Conservation (phyloP, 1,284 basidiomycete genomes). For the Trichosporon sp. region DNA sequence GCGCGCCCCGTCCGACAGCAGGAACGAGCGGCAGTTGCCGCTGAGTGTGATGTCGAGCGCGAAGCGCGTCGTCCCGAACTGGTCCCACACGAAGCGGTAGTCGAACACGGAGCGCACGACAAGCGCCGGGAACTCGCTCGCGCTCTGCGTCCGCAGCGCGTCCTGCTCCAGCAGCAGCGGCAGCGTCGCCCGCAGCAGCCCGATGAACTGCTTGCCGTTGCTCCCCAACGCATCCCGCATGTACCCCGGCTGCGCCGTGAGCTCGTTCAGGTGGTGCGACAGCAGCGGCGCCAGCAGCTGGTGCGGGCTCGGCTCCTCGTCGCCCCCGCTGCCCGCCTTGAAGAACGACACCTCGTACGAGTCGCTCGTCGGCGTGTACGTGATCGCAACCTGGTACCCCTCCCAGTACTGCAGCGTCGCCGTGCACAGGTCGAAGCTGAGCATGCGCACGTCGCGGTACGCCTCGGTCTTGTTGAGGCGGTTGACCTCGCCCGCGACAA, state of each 20-base stretch:
- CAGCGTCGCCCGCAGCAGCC: slow-evolving; percentile 33
- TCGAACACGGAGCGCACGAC: slow-evolving; percentile 25
- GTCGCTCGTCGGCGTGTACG: slow-evolving; percentile 40
- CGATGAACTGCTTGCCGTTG: slow-evolving; percentile 31
- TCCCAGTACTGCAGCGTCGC: slow-evolving; percentile 71
- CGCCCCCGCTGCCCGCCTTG: no score
- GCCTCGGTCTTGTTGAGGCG: slow-evolving; percentile 67
- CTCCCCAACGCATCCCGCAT: slow-evolving; percentile 2
- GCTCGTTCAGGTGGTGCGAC: slow-evolving; percentile 40
- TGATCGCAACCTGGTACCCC: slow-evolving; percentile 42
- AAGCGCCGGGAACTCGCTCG: slow-evolving; percentile 18
- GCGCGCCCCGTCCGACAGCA: slow-evolving; percentile 29
- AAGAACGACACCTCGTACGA: slow-evolving; percentile 43
- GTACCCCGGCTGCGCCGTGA: slow-evolving; percentile 17
- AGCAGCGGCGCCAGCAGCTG: slow-evolving; percentile 31
- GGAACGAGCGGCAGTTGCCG: slow-evolving; percentile 13
- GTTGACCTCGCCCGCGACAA: slow-evolving; percentile 82
- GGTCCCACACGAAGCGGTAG: slow-evolving; percentile 36
- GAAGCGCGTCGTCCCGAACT: slow-evolving; percentile 20
- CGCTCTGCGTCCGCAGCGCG: slow-evolving; percentile 12
- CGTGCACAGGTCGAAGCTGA: slow-evolving; percentile 81
- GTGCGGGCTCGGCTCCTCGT: slow-evolving; percentile 31
- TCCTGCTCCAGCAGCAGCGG: slow-evolving; percentile 33
- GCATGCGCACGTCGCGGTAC: slow-evolving; percentile 67
- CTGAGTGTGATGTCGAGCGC: slow-evolving; percentile 26